These are phyloP conservation scores for Cladophialophora chaetospira DNA, from an alignment of 2,329 filamentous ascomycete species.

Conservation along the genomic window DNA sequence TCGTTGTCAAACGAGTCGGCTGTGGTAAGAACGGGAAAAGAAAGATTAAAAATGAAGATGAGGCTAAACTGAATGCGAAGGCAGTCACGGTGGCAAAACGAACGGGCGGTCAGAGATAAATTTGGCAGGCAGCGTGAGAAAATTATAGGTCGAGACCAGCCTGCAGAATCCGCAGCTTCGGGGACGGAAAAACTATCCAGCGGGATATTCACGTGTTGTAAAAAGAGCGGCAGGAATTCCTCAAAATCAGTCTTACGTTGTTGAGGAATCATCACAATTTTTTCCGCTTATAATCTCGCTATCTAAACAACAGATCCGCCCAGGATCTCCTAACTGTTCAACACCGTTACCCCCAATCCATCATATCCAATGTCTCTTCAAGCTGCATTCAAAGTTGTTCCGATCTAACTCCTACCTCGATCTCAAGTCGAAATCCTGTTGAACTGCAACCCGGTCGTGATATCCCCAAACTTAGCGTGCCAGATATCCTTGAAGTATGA, in stretches of 20 bases:
- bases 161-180: neutral
- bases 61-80: neutral
- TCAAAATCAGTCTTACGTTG: no score
- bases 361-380: no score
- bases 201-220: neutral
- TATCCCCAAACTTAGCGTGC: conserved; percentile 41
- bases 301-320: no score
- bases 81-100: neutral
- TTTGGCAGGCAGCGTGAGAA: conserved; percentile 8
- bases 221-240: no score
- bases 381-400: no score
- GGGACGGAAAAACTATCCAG: neutral
- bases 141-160: conserved; percentile 1
- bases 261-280: no score
- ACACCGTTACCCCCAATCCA: no score
- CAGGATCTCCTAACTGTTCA: no score
- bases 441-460: conserved; percentile 27
- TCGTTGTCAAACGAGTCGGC: no score
- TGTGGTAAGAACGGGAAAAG: neutral
- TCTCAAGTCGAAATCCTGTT: conserved; percentile 23
- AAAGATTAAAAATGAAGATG: neutral
- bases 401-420: no score
- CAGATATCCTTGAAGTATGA: conserved; percentile 45
- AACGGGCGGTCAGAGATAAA: conserved; percentile 14
- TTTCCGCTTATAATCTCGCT: no score